Evolutionary conservation across 2,329 filamentous ascomycete genomes (phyloP), one percentile per base, ranked within the genome.

Genomic region (Colletotrichum falcatum): DNA sequence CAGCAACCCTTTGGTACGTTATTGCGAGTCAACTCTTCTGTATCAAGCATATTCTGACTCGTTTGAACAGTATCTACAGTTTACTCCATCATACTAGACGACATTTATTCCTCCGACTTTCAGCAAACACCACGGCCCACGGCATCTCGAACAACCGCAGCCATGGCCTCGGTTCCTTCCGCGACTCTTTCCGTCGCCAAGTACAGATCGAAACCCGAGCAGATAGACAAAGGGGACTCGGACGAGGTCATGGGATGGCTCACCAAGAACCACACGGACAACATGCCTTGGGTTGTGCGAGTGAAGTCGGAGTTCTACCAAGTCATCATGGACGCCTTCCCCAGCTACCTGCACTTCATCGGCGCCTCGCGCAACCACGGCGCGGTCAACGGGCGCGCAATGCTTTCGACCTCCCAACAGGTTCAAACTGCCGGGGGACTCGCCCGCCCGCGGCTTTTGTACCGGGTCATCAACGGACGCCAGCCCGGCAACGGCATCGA

Each of bases 21-120:
- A 6, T 6, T 0, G 2, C 20, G 0, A 5, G 12, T 23, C 2
- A n/a, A 5, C 8, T 35, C 4, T 35, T 23, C 5, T 35, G 1
- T 14, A 23, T 1, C 0, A 35, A 35, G 1, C 5, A 1, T 2
- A 12, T 14, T 0, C 51, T 54, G 2, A 54, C 30, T 35, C 16
- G 0, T 7, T 8, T 14, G 11, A 35, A 8, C 11, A 35, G 51
- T 2, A 12, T 16, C 5, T 14, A 2, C 51, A 18, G 1, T 3
- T 4, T 16, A 23, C 18, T 54, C 20, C 5, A 23, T 23, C 20
- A 16, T 14, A 54, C 51, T 7, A 7, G 2, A 35, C 20, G 9
- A n/a, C 4, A 33, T 35, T 5, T n/a, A 23, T 4, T 14, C 8
- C 5, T 54, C 9, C 5, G 4, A 33, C n/a, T 16, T 20, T 7